Evolutionary conservation across 345 rosid genomes (phyloP), one percentile per base, ranked within the genome.

Genomic region (Streptanthus diversifolius): DNA sequence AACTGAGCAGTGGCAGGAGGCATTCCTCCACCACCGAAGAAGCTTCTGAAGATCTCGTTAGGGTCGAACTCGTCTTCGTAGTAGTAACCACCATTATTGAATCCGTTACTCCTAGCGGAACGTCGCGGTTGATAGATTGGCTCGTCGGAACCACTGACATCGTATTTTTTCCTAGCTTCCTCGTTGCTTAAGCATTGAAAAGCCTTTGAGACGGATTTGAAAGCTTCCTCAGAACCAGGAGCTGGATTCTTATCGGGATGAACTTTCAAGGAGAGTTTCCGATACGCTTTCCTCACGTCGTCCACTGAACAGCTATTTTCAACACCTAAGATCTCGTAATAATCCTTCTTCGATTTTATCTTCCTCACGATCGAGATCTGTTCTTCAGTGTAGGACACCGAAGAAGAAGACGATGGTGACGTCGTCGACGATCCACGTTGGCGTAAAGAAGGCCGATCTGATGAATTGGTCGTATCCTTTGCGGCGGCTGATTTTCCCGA

Each of bases 171-270:
- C 65, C 95, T 70, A 48, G 72, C 79, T 70, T 87, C 98, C 8
- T 81, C 91, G 49, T 82, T 83, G 85, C 90, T 88, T 69, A 95
- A 80, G 79, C 98, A 95, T 78, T 91, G 98, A 78, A 95, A 95
- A 3, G 99, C 93, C 70, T 90, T 90, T 0, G 98, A 91, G 14
- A 95, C 92, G 3, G 85, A 73, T 70, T 91, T 95, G 72, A 91
- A 95, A 2, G 93, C 90, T 63, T 95, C 99, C 65, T 95, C 99
- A 8, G 99, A 87, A 0, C 97, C 98, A 0, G 97, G 98, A 44
- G 97, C 96, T 37, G 79, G 87, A 66, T 91, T 93, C 88, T 93
- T 93, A 55, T 93, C 98, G 0, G 98, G 98, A 71, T 93, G 98
- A 35, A 93, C 98, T 72, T 91, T 91, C 80, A 91, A 76, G 0